Evolutionary conservation across 163 green algal species (phyloP).

Genomic region (Coccomyxa subellipsoidea): DNA sequence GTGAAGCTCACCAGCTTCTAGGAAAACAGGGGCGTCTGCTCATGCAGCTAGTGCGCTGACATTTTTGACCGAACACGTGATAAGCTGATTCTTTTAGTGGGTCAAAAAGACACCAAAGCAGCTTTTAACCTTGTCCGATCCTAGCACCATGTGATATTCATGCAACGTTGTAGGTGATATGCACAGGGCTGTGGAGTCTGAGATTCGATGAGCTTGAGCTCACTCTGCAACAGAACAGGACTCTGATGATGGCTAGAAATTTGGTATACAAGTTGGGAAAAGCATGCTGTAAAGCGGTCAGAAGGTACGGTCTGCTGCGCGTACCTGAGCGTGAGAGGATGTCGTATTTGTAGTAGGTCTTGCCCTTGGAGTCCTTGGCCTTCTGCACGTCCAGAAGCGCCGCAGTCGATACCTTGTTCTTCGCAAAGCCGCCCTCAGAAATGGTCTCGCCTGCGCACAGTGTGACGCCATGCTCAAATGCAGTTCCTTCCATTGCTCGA

Average conservation of each 20-base stretch:
- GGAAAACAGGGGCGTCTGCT: too few relatives aligned
- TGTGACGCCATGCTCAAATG: background rate
- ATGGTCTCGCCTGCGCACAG: slow-evolving; percentile 61
- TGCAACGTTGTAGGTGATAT: too few relatives aligned
- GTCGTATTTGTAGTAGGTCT: slow-evolving; percentile 96
- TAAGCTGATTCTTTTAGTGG: too few relatives aligned
- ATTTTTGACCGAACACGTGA: too few relatives aligned
- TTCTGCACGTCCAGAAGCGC: slow-evolving; percentile 77
- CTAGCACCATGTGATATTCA: too few relatives aligned
- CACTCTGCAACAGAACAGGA: too few relatives aligned
- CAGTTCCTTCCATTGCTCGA: background rate
- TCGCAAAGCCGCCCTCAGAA: slow-evolving; percentile 90
- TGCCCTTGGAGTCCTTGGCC: slow-evolving; percentile 89
- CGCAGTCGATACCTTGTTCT: slow-evolving; percentile 75
- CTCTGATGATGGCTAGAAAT: background rate
- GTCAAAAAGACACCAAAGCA: too few relatives aligned
- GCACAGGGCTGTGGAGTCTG: too few relatives aligned
- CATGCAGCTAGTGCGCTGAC: too few relatives aligned
- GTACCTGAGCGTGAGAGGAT: slow-evolving; percentile 74
- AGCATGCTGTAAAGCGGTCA: background rate
- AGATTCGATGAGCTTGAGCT: too few relatives aligned
- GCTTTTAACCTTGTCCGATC: too few relatives aligned
- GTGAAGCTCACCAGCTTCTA: background rate
- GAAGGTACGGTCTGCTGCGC: background rate
- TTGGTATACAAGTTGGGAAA: background rate